These are phyloP conservation scores for Scytalidium sp. DNA, from an alignment of 2,329 filamentous ascomycete species.

Conservation along the genomic window DNA sequence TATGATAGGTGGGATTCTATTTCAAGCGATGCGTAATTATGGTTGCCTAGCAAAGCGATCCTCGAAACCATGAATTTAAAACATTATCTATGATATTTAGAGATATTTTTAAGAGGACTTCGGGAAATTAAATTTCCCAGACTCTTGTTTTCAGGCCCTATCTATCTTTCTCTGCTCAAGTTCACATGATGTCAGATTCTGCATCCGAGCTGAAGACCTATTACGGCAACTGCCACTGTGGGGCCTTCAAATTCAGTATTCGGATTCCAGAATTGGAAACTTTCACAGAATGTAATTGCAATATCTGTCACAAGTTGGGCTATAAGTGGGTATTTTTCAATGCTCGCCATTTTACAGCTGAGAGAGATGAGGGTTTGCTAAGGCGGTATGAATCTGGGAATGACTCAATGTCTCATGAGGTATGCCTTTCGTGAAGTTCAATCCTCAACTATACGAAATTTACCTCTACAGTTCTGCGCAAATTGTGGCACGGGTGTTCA, in stretches of 20 bases:
- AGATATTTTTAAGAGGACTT: too few species aligned
- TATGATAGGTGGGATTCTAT: too few species aligned
- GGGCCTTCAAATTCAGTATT: slow-evolving; percentile 48
- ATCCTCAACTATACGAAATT: slow-evolving; percentile 12
- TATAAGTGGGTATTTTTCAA: slow-evolving; percentile 34
- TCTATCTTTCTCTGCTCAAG: too few species aligned
- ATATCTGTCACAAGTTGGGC: slow-evolving; percentile 60
- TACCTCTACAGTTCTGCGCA: slow-evolving; percentile 42
- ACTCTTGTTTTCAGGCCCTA: too few species aligned
- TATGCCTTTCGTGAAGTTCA: too few species aligned
- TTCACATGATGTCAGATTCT: too few species aligned
- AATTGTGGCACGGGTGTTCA: slow-evolving; percentile 44
- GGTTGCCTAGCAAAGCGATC: too few species aligned
- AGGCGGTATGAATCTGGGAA: slow-evolving; percentile 40
- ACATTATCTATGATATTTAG: too few species aligned
- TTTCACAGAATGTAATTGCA: slow-evolving; percentile 61
- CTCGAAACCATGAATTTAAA: too few species aligned
- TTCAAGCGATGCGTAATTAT: too few species aligned
- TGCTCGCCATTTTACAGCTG: slow-evolving; percentile 33
- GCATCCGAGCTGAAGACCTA: too few species aligned
- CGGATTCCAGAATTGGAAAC: slow-evolving; percentile 54
- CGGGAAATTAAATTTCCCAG: too few species aligned
- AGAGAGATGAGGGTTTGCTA: slow-evolving; percentile 43
- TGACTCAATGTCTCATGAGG: slow-evolving; percentile 39
- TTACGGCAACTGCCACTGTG: slow-evolving; percentile 56